These are phyloP conservation scores for Trichophyton mentagrophytes DNA, from an alignment of 2,329 filamentous ascomycete species.

Conservation along the genomic window DNA sequence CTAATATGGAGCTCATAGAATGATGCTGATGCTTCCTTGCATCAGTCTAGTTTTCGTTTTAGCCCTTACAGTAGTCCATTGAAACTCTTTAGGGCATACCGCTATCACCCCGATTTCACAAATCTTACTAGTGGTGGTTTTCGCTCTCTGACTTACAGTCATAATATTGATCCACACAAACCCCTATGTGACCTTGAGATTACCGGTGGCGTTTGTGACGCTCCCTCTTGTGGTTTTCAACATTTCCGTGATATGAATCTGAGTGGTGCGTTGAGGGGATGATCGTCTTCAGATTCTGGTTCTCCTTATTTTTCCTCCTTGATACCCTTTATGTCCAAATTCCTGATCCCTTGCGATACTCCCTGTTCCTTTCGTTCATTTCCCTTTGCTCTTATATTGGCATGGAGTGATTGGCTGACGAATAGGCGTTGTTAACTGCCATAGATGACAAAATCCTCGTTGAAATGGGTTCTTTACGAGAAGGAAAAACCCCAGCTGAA, in stretches of 20 bases:
- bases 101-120: slow-evolving; percentile 70
- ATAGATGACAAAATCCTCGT: slow-evolving; percentile 41
- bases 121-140: slow-evolving; percentile 61
- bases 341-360: background rate
- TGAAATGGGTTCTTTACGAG: slow-evolving; percentile 36
- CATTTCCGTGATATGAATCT: slow-evolving; percentile 65
- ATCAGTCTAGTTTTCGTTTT: slow-evolving; percentile 24
- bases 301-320: slow-evolving; percentile 1
- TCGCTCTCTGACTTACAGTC: slow-evolving; percentile 84
- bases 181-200: slow-evolving; percentile 67
- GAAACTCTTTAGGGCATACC: slow-evolving; percentile 70
- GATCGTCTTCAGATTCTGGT: slow-evolving; percentile 13
- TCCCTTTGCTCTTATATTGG: background rate
- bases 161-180: slow-evolving; percentile 66
- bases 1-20: slow-evolving; percentile 1
- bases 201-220: slow-evolving; percentile 58
- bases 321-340: slow-evolving; percentile 1
- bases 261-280: slow-evolving; percentile 54
- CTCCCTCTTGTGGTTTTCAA: slow-evolving; percentile 59
- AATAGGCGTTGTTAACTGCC: slow-evolving; percentile 26
- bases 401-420: slow-evolving; percentile 22
- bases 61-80: slow-evolving; percentile 73
- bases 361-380: background rate
- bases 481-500: slow-evolving; percentile 34
- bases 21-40: slow-evolving; percentile 13